A percentile compares a stretch with the other conserved stretches of the same genome.
phyloP scores from a whole-genome alignment of 768 basidiomycete species.

The Amylocystis lapponica region DNA sequence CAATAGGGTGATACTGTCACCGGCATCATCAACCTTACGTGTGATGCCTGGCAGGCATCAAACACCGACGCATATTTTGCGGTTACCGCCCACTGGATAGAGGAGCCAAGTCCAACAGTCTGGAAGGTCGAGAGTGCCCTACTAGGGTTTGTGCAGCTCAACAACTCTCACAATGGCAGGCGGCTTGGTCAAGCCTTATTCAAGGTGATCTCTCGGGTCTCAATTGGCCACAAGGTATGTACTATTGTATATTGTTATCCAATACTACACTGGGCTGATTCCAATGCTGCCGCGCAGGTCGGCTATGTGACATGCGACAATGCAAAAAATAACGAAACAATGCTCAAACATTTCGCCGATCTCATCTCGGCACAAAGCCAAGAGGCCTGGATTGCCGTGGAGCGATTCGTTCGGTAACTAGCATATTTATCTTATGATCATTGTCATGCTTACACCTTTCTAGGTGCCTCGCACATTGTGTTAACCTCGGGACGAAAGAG shows the following conservation, averaged over 20 bases:
- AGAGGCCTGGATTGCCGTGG: no score
- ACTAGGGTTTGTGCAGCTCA: slow-evolving; percentile 30
- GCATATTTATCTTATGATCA: no score
- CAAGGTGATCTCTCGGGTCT: slow-evolving; percentile 24
- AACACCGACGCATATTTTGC: slow-evolving; percentile 35
- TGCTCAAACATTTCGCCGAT: no score
- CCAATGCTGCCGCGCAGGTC: no score
- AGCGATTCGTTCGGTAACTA: no score
- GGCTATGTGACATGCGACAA: slow-evolving; percentile 34
- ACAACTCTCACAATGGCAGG: slow-evolving; percentile 30
- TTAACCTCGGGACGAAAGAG: slow-evolving; percentile 29
- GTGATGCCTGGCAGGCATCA: slow-evolving; percentile 36
- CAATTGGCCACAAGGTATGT: slow-evolving; percentile 26
- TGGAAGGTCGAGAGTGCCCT: slow-evolving; percentile 27
- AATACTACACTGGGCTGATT: neutral
- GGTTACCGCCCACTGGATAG: slow-evolving; percentile 35
- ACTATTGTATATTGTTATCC: neutral
- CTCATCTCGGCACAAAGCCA: no score
- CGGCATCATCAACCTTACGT: slow-evolving; percentile 28
- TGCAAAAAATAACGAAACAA: no score
- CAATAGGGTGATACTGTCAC: neutral
- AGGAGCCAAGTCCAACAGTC: slow-evolving; percentile 18
- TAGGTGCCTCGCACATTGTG: slow-evolving; percentile 29
- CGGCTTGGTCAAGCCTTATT: slow-evolving; percentile 33
- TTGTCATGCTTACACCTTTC: no score